A percentile compares a stretch with the other conserved stretches of the same genome.
Evolutionary conservation across 352 stramenopile species (phyloP).

Genomic region (Globisporangium nodosum): DNA sequence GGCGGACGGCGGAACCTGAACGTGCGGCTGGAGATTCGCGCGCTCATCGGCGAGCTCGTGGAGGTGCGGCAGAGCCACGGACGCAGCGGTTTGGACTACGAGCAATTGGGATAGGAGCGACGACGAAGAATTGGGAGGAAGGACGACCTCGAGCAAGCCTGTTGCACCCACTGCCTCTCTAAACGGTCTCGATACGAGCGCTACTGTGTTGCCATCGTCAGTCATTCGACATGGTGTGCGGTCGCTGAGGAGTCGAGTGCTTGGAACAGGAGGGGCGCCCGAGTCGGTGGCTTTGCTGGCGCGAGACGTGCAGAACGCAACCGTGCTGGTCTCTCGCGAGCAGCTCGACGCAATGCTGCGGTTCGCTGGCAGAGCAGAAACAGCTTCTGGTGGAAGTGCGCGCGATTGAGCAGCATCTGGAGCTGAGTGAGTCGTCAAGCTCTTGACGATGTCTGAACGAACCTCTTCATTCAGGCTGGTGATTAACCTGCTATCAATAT

Average conservation of each 20-base stretch:
- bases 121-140: not conserved
- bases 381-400: slow-evolving; percentile 58
- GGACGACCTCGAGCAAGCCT: not conserved
- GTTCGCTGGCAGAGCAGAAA: slow-evolving; percentile 40
- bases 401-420: slow-evolving; percentile 39
- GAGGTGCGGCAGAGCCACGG: slow-evolving; percentile 28
- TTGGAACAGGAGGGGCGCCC: no score
- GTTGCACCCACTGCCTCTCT: not conserved
- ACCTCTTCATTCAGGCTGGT: no score
- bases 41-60: slow-evolving; percentile 53
- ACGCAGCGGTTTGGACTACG: slow-evolving; percentile 17
- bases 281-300: no score
- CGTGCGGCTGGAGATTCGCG: slow-evolving; percentile 48
- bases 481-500: no score
- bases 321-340: slow-evolving; percentile 36
- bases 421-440: not conserved
- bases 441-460: no score
- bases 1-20: slow-evolving; percentile 26
- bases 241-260: no score
- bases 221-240: not conserved
- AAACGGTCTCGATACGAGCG: not conserved
- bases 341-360: slow-evolving; percentile 55
- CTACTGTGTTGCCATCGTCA: not conserved
- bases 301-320: slow-evolving; percentile 10
- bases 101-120: slow-evolving; percentile 12